Evolutionary conservation across 139 green algal genomes (phyloP).

Genomic region (Chlamydomonas sp.): DNA sequence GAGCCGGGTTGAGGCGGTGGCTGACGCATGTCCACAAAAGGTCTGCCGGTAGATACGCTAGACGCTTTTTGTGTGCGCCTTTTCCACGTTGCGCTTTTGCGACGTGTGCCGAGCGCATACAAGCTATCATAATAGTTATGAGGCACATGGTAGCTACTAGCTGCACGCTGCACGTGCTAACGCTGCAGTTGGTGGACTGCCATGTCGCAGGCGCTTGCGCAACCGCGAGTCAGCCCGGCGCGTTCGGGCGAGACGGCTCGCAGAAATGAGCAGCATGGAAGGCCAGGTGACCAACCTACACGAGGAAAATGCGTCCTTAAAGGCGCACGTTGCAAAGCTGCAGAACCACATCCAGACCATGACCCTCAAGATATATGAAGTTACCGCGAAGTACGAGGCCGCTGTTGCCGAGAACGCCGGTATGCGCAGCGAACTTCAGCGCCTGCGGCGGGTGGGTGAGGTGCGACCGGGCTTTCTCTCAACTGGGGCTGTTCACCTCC

Average conservation of each 20-base stretch:
- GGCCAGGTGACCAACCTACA: not conserved
- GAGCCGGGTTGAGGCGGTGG: not conserved
- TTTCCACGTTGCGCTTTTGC: not conserved
- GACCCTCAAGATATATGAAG: constrained; percentile 33
- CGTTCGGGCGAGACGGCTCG: constrained; percentile 18
- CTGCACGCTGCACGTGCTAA: not conserved
- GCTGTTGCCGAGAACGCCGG: constrained; percentile 9
- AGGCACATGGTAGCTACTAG: not conserved
- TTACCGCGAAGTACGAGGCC: constrained; percentile 32
- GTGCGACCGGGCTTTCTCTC: no score
- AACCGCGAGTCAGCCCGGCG: constrained; percentile 38
- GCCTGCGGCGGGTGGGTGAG: not conserved
- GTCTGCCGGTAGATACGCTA: not conserved
- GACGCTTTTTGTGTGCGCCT: not conserved
- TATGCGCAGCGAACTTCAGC: constrained; percentile 6
- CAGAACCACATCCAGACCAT: constrained; percentile 25
- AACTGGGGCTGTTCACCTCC: not conserved
- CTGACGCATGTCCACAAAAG: not conserved
- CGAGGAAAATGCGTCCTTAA: constrained; percentile 18
- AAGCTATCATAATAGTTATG: not conserved
- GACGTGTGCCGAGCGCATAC: not conserved
- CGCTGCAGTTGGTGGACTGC: not conserved
- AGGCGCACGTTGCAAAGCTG: constrained; percentile 12
- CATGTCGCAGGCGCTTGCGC: constrained; percentile 22
- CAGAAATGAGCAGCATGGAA: constrained; percentile 27